These are phyloP conservation scores for Tuber calosporum DNA, from an alignment of 495 filamentous ascomycete genomes.

Conservation along the genomic window DNA sequence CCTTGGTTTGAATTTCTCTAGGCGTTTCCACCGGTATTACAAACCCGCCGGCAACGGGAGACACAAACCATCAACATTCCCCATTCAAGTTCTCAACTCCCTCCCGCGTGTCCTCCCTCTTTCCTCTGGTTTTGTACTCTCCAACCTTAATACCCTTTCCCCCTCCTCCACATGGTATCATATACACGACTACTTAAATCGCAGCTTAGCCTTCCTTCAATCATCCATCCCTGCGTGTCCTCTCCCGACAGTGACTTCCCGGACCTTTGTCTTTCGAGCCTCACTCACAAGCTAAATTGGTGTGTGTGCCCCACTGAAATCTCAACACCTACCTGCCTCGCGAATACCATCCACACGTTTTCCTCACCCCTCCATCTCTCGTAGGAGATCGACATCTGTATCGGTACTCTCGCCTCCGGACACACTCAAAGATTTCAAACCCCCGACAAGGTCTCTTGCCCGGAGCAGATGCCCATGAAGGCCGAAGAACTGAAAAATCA, in stretches of 20 bases:
- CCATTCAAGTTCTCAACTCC: neutral
- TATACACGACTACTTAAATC: neutral
- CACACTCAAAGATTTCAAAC: neutral
- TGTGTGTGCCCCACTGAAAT: neutral
- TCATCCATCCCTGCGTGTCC: neutral
- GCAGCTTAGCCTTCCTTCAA: neutral
- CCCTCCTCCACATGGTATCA: neutral
- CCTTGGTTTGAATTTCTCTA: neutral
- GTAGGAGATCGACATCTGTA: neutral
- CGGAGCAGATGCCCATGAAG: constrained; percentile 22
- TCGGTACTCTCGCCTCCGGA: neutral
- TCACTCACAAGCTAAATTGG: neutral
- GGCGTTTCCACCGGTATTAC: neutral
- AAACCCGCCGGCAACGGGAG: neutral
- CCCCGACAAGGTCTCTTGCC: constrained; percentile 4
- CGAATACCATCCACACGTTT: neutral
- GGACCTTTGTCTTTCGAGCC: neutral
- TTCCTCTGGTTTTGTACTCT: neutral
- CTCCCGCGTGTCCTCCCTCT: neutral
- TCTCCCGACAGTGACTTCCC: neutral
- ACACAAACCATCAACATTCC: neutral
- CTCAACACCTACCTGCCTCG: neutral
- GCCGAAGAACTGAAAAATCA: constrained; percentile 51
- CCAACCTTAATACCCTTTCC: neutral
- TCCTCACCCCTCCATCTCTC: neutral